Evolutionary conservation across 345 rosid species (phyloP), one percentile per base, ranked within the genome.

Genomic region (Leavenworthia alabamica): DNA sequence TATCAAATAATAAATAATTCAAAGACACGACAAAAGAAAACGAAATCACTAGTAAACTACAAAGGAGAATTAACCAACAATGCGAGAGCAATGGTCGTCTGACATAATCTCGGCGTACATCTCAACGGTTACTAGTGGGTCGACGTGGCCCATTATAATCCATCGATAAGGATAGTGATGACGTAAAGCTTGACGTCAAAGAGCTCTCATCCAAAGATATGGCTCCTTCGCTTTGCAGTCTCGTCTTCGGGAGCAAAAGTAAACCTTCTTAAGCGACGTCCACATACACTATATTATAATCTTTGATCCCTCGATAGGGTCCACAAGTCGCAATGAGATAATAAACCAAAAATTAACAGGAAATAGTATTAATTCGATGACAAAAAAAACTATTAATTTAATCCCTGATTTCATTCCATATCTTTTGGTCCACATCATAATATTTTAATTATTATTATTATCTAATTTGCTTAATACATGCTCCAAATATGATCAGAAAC

Each of bases 211-310:
- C 62, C 64, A 53, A 15, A 37, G n/a, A 28, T 35, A 39, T 35
- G 73, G 65, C 73, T 78, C 68, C 86, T 80, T 82, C 47, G 87
- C 89, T 83, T 83, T 53, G 80, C 84, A 71, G 85, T 67, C 79
- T 81, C 87, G 89, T 68, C 73, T 79, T 57, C 17, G 5, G 13
- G 31, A 60, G 29, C 61, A 35, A 77, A 79, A 79, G 85, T 80
- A 85, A 83, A 83, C 78, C 47, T 64, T 68, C 73, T 71, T 46
- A 77, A 76, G 78, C 32, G 47, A 63, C 65, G 64, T 59, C 62
- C 41, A 13, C 67, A 53, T 16, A 51, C 61, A 68, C 36, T 9
- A 32, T 42, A 60, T 60, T 42, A 68, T 42, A 7, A 19, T 14
- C 43, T 14, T 14, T 13, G 43, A 39, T 62, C 17, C 7, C 12